Conservation (phyloP, 306 rosid species). For the Quillaja saponaria region DNA sequence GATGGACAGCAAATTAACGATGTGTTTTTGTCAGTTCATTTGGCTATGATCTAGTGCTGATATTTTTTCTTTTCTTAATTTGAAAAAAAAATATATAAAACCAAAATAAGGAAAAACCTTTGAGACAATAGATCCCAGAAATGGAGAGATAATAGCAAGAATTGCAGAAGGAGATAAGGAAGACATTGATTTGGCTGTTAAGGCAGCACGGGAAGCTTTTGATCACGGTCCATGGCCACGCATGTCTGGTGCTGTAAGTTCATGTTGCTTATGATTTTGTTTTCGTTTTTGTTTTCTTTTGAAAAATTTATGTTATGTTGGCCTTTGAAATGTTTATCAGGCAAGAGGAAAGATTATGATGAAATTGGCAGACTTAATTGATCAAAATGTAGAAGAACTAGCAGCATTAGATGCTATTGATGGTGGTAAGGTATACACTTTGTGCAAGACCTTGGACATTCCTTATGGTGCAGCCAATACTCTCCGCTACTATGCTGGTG, state of each 20-base stretch:
- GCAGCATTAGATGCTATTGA: slow-evolving; percentile 76
- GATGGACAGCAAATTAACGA: no score
- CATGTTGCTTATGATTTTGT: not conserved
- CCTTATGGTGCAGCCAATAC: slow-evolving; percentile 43
- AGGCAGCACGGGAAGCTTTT: slow-evolving; percentile 83
- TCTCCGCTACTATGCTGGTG: slow-evolving; percentile 81
- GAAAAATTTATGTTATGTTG: no score
- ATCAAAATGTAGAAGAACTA: slow-evolving; percentile 57
- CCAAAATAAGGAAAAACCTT: slow-evolving; percentile 61
- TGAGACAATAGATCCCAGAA: slow-evolving; percentile 83
- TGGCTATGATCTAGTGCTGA: no score
- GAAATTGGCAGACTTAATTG: slow-evolving; percentile 70
- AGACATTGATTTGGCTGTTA: slow-evolving; percentile 75
- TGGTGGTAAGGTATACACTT: slow-evolving; percentile 54
- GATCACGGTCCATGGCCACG: slow-evolving; percentile 95
- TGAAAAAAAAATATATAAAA: no score
- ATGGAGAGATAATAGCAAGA: slow-evolving; percentile 47
- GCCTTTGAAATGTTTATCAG: no score
- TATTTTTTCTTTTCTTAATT: no score
- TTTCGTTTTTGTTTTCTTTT: no score
- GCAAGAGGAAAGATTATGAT: slow-evolving; percentile 59
- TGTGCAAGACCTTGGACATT: slow-evolving; percentile 49
- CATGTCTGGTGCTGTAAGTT: slow-evolving; percentile 65
- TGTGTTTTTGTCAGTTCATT: no score
- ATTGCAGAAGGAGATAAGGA: slow-evolving; percentile 63